These are phyloP conservation scores for Leptographium procerum DNA, from an alignment of 2,329 filamentous ascomycete species.

Conservation along the genomic window DNA sequence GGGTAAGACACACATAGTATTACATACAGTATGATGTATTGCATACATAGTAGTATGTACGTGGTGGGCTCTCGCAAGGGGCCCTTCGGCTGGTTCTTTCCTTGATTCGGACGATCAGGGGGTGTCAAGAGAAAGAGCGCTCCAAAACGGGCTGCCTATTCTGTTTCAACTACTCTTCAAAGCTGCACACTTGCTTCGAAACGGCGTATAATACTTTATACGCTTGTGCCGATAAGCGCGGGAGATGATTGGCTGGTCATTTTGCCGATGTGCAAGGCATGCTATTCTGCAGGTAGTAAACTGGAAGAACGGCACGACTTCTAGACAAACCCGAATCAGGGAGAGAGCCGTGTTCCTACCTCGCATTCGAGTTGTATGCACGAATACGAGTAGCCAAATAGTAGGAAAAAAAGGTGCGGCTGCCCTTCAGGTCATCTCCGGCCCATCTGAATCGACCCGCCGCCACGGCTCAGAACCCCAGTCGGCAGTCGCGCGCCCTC, in stretches of 20 bases:
- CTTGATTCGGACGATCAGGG: neutral
- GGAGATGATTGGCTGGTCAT: neutral
- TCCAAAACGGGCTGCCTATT: neutral
- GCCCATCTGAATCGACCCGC: conserved; percentile 2
- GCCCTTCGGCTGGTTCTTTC: no score
- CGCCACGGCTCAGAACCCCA: neutral
- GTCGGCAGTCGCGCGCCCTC: neutral
- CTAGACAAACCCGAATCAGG: no score
- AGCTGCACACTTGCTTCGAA: neutral
- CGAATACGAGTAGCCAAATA: no score
- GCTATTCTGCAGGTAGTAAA: no score
- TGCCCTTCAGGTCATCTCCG: neutral
- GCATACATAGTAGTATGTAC: no score
- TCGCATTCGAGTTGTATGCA: no score
- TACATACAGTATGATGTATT: no score
- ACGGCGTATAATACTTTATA: neutral
- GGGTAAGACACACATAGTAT: no score
- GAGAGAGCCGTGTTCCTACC: no score
- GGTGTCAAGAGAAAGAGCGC: neutral
- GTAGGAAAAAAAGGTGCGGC: neutral
- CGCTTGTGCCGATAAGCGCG: neutral
- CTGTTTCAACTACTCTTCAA: neutral
- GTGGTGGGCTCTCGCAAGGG: no score
- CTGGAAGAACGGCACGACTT: neutral
- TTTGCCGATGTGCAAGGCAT: neutral